Percentiles rank a stretch among this genome's conserved stretches.
Conservation (phyloP, 192 early-diverging fungal species). For the Umbelopsis sp. region DNA sequence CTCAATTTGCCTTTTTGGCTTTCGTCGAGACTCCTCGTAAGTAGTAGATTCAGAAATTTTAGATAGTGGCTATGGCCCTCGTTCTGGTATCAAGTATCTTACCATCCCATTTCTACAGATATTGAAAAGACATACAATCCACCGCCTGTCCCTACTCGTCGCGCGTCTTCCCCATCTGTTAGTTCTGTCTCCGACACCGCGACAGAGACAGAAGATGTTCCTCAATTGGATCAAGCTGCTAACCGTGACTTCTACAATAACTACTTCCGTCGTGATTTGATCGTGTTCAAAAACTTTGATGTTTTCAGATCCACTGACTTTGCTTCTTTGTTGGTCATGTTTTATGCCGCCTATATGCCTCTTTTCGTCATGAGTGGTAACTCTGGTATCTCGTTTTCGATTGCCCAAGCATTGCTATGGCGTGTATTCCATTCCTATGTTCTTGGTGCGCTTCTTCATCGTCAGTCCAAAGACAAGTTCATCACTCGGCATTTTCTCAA, state of each 20-base stretch:
- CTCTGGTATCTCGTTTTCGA: slow-evolving; percentile 45
- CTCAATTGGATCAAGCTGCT: slow-evolving; percentile 16
- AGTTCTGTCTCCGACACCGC: background rate
- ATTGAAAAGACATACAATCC: slow-evolving; percentile 67
- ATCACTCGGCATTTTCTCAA: slow-evolving; percentile 94
- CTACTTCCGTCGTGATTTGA: slow-evolving; percentile 84
- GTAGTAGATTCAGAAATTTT: slow-evolving; percentile 23
- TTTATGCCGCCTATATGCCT: slow-evolving; percentile 75
- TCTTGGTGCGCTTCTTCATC: slow-evolving; percentile 74
- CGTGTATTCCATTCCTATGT: slow-evolving; percentile 81
- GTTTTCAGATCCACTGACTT: slow-evolving; percentile 83
- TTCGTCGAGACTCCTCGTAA: slow-evolving; percentile 91
- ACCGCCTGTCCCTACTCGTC: slow-evolving; percentile 33
- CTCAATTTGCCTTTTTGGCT: slow-evolving; percentile 87
- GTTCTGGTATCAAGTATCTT: background rate
- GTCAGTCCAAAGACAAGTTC: slow-evolving; percentile 79
- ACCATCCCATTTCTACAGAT: slow-evolving; percentile 31
- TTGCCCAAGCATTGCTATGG: slow-evolving; percentile 85
- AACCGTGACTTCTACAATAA: slow-evolving; percentile 59
- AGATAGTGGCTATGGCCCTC: no score
- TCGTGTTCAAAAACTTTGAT: slow-evolving; percentile 93
- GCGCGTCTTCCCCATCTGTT: background rate
- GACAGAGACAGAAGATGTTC: slow-evolving; percentile 18
- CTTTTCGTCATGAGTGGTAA: slow-evolving; percentile 46
- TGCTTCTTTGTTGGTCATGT: slow-evolving; percentile 71